Evolutionary conservation across 345 rosid species (phyloP).

Genomic region (Arabidopsis arenosa): DNA sequence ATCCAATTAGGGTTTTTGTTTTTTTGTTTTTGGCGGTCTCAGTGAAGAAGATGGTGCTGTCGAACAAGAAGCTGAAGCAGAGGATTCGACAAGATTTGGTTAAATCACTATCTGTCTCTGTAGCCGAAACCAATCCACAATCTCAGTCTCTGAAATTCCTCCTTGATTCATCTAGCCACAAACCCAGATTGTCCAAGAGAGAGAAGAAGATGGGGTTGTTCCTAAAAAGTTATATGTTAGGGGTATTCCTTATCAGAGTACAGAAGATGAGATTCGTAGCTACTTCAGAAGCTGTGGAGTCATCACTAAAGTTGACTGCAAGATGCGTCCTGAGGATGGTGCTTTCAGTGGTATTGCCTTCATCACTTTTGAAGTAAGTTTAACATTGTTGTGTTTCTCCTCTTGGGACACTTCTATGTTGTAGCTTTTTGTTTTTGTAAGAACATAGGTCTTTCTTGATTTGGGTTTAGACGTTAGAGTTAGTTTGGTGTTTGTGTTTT

Average conservation of each 20-base stretch:
- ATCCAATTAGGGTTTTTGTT: conserved; percentile 29
- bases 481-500: no score
- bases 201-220: conserved; percentile 53
- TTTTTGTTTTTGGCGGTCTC: conserved; percentile 8
- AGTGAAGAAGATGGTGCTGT: conserved; percentile 67
- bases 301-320: conserved; percentile 75
- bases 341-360: conserved; percentile 90
- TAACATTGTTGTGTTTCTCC: conserved; percentile 11
- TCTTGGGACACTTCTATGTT: background rate
- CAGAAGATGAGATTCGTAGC: conserved; percentile 84
- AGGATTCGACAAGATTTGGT: conserved; percentile 61
- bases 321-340: conserved; percentile 88
- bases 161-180: conserved; percentile 60
- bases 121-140: conserved; percentile 37
- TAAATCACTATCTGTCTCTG: conserved; percentile 44
- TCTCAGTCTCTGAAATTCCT: conserved; percentile 60
- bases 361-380: conserved; percentile 69
- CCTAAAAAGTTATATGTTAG: conserved; percentile 78
- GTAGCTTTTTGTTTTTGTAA: background rate
- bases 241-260: conserved; percentile 85
- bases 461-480: background rate
- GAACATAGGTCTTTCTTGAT: conserved; percentile 6
- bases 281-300: conserved; percentile 86
- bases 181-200: conserved; percentile 76
- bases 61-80: conserved; percentile 94